phyloP scores from a whole-genome alignment of 257 asterid species.

The Paraleonurus japonicus region DNA sequence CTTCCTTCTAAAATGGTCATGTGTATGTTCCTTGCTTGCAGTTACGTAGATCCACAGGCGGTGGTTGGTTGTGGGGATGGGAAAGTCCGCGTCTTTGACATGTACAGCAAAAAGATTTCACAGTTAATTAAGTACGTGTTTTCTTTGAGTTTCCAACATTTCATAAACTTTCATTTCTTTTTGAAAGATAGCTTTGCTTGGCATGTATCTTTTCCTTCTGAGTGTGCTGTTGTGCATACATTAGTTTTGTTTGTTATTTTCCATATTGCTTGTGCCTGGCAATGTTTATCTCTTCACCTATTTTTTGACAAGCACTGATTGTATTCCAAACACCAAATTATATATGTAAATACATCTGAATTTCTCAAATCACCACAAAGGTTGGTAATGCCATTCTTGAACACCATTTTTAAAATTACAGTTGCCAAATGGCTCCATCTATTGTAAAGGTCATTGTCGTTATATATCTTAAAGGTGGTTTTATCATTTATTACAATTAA shows the following conservation, averaged over 20 bases:
- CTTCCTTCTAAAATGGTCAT: constrained; percentile 4
- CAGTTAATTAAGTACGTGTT: constrained; percentile 70
- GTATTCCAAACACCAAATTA: neutral
- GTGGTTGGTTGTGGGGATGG: constrained; percentile 96
- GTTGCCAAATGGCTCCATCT: neutral
- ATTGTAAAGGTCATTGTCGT: neutral
- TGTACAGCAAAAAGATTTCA: constrained; percentile 89
- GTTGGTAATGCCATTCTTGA: neutral
- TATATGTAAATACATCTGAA: neutral
- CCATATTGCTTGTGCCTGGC: constrained; percentile 11
- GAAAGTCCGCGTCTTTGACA: constrained; percentile 82
- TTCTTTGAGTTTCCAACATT: constrained; percentile 12
- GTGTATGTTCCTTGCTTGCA: constrained; percentile 36
- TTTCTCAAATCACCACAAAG: neutral
- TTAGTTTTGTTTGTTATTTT: constrained; percentile 16
- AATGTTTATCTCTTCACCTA: neutral
- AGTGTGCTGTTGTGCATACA: neutral
- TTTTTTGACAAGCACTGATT: constrained; percentile 12
- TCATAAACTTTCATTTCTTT: constrained; percentile 6
- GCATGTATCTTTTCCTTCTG: neutral
- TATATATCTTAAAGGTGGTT: constrained; percentile 5
- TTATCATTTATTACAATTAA: neutral
- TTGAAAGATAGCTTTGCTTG: neutral
- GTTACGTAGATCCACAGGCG: constrained; percentile 91
- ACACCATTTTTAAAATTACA: neutral